Base-by-base conservation (phyloP, 306 rosid genomes). In the Notholithocarpus densiflorus region DNA sequence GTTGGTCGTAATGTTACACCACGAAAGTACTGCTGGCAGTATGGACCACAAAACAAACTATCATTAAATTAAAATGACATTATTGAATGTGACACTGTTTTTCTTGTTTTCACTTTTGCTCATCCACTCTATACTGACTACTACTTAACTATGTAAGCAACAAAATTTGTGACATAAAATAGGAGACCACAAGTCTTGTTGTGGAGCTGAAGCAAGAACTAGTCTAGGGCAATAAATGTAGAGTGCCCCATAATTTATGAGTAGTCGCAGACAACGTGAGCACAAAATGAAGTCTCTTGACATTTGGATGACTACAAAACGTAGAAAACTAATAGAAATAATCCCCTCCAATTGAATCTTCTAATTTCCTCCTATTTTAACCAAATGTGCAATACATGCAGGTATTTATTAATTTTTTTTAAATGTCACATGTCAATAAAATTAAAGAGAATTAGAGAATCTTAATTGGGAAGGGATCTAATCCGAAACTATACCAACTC, bases 21-120 rank as follows among this genome's bases (percentile, higher is more conserved):
- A 68, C 11, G 40, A 17, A 68, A 68, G 79, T 13, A 66, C 23
- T 45, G 60, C 53, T 32, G 55, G 55, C 74, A 66, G 37, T 14
- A 13, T 12, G 43, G 71, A 80, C 76, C 3, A 12, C 68, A 53
- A 81, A 73, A 76, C 80, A 76, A 81, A 70, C 14, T 26, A 15
- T 56, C 80, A 76, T 81, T 61, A 81, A 76, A 52, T 62, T 71
- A 76, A 76, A 13, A 60, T 45, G 81, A 71, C 84, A 71, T 11
- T 5, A 2, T 0, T 62, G 78, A 64, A 77, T 26, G 62, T 9
- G 57, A 77, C 81, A 5, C 27, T 77, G 53, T 62, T 6, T 19
- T 19, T 17, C n/a, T 40, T 55, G 27, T 71, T 24, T 13, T 24
- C 12, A 37, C 37, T 57, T 59, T 74, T 48, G 45, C 32, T n/a